Percentiles rank a stretch among this genome's conserved stretches.
Conservation (phyloP, 139 green algal species). For the Desmodesmus armatus region DNA sequence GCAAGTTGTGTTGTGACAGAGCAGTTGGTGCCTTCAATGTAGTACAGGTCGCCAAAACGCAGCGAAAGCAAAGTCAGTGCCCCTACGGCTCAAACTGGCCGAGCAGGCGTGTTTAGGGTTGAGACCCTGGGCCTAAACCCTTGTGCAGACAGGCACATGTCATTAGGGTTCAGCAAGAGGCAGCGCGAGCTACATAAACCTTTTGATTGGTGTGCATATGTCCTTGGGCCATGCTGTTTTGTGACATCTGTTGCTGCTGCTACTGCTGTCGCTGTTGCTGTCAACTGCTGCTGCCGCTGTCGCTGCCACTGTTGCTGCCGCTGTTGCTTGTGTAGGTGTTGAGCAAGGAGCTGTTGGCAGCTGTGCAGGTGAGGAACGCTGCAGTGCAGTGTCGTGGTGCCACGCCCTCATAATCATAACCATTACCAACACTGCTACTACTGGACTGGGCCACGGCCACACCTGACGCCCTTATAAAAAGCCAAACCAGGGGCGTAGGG, state of each 20-base stretch:
- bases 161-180: not conserved
- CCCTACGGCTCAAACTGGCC: too few species aligned
- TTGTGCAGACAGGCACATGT: too few species aligned
- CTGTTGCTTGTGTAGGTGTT: not conserved
- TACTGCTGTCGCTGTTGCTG: not conserved
- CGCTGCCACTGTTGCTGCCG: not conserved
- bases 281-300: not conserved
- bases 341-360: conserved; percentile 1
- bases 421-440: not conserved
- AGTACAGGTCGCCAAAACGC: too few species aligned
- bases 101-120: too few species aligned
- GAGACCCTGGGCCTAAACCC: too few species aligned
- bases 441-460: not conserved
- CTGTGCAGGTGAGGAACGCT: not conserved
- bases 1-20: too few species aligned
- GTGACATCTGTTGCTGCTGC: not conserved
- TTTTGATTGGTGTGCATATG: not conserved
- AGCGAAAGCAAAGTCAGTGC: too few species aligned
- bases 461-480: too few species aligned
- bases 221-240: not conserved
- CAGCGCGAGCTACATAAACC: not conserved
- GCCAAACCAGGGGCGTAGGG: too few species aligned
- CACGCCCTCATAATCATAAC: not conserved
- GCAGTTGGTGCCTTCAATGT: too few species aligned
- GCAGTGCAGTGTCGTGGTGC: conserved; percentile 2